phyloP scores from a whole-genome alignment of 371 early-diverging fungal genomes.

The Syncephalastrum racemosum region DNA sequence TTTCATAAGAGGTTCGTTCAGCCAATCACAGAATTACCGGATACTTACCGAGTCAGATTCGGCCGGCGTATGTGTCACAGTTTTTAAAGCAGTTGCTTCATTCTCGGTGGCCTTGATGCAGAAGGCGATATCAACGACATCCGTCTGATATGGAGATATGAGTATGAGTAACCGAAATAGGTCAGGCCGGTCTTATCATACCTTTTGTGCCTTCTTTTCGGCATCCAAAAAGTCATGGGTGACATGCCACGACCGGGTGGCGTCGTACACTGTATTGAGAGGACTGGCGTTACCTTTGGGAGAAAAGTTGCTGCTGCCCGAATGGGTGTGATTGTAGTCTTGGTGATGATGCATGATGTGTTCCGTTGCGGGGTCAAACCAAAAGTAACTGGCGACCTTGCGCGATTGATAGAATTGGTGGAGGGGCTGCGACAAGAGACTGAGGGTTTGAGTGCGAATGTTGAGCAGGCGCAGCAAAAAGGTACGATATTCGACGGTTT shows the following conservation, averaged over 20 bases:
- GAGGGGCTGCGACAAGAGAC: constrained; percentile 61
- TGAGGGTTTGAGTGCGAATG: constrained; percentile 62
- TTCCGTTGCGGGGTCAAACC: constrained; percentile 60
- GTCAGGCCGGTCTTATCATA: constrained; percentile 8
- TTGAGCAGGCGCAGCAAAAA: constrained; percentile 60
- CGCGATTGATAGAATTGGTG: constrained; percentile 68
- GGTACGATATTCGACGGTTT: constrained; percentile 72
- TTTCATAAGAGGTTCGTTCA: not conserved
- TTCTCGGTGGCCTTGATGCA: constrained; percentile 42
- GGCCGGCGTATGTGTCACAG: constrained; percentile 28
- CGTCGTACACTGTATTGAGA: constrained; percentile 50
- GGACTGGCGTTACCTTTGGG: constrained; percentile 36
- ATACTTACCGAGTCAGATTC: constrained; percentile 1
- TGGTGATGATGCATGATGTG: constrained; percentile 49
- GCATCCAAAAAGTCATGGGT: constrained; percentile 30
- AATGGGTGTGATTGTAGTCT: constrained; percentile 14
- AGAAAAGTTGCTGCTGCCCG: constrained; percentile 8
- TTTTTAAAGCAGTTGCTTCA: constrained; percentile 40
- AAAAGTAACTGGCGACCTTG: constrained; percentile 65
- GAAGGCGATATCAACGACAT: constrained; percentile 39
- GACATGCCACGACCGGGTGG: constrained; percentile 46
- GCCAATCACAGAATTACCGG: not conserved
- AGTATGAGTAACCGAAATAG: not conserved
- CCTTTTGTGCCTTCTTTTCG: constrained; percentile 38
- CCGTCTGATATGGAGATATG: constrained; percentile 17